Conservation (phyloP, 441 rosid species). For the Macaranga tanarius region DNA sequence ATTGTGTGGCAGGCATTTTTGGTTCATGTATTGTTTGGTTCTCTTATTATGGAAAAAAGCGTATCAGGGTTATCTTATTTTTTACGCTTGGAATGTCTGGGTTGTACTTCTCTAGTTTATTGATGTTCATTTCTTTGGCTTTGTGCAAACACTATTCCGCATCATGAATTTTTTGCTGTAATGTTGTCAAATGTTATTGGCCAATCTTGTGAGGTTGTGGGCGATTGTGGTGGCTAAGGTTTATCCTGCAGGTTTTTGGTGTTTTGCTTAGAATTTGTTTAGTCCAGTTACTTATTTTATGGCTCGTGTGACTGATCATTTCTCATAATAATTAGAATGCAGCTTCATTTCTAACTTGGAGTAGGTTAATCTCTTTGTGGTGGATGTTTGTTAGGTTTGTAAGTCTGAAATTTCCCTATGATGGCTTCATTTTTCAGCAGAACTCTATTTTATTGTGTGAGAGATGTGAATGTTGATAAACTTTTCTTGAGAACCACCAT, state of each 20-base stretch:
- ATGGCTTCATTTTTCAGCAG: not conserved
- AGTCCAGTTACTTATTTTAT: not conserved
- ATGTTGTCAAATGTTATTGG: not conserved
- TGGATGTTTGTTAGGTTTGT: not conserved
- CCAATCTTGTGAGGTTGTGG: not conserved
- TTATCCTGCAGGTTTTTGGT: not conserved
- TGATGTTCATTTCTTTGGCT: not conserved
- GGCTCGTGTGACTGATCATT: not conserved
- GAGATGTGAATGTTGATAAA: not conserved
- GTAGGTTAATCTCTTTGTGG: not conserved
- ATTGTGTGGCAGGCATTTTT: constrained; percentile 11
- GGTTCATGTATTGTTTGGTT: not conserved
- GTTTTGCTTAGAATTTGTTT: not conserved
- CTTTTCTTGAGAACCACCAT: not conserved
- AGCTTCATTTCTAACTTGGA: not conserved
- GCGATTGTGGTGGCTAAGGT: not conserved
- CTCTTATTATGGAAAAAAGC: constrained; percentile 1
- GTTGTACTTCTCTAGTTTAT: not conserved
- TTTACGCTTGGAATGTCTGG: not conserved
- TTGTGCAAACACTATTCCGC: not conserved
- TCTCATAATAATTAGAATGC: not conserved
- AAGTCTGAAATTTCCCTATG: not conserved
- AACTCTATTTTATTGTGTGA: not conserved
- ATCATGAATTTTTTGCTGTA: not conserved
- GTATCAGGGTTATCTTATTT: not conserved